Evolutionary conservation across 2,329 filamentous ascomycete species (phyloP).

Genomic region (Ophiostoma ips): DNA sequence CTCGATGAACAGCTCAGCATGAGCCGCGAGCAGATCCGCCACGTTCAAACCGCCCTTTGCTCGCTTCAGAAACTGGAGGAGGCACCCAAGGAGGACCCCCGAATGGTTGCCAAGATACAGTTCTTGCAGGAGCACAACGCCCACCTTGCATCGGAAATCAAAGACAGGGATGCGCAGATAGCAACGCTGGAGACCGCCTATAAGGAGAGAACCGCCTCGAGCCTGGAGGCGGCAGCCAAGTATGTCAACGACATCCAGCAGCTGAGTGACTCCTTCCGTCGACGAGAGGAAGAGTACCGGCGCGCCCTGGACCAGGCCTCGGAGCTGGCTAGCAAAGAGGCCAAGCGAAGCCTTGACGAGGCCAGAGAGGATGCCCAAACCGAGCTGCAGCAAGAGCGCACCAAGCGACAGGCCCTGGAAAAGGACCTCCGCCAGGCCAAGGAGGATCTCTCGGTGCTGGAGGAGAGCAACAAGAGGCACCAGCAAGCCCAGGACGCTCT

Average conservation of each 20-base stretch:
- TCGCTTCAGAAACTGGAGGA: conserved; percentile 1
- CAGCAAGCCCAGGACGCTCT: not conserved
- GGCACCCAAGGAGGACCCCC: not conserved
- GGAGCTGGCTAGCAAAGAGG: conserved; percentile 6
- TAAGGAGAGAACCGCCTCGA: not conserved
- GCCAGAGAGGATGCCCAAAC: conserved; percentile 2
- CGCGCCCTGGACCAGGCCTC: conserved; percentile 3
- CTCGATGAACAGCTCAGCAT: not conserved
- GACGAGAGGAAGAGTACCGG: conserved; percentile 9
- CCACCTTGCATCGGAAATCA: conserved; percentile 1
- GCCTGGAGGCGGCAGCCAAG: not conserved
- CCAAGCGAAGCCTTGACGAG: conserved; percentile 3
- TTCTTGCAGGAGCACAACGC: not conserved
- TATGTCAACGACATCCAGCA: conserved; percentile 4
- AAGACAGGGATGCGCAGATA: conserved; percentile 4
- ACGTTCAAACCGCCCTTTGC: not conserved
- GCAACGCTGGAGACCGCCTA: conserved; percentile 5
- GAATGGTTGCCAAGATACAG: not conserved
- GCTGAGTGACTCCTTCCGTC: not conserved
- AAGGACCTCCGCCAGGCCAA: conserved; percentile 9
- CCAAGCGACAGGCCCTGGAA: conserved; percentile 9
- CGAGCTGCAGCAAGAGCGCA: conserved; percentile 10
- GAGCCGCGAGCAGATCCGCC: not conserved
- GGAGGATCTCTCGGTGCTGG: conserved; percentile 2
- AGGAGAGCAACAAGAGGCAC: conserved; percentile 7